Conservation (phyloP, 176 grass and related monocot genomes). For the Cymbopogon citratus region DNA sequence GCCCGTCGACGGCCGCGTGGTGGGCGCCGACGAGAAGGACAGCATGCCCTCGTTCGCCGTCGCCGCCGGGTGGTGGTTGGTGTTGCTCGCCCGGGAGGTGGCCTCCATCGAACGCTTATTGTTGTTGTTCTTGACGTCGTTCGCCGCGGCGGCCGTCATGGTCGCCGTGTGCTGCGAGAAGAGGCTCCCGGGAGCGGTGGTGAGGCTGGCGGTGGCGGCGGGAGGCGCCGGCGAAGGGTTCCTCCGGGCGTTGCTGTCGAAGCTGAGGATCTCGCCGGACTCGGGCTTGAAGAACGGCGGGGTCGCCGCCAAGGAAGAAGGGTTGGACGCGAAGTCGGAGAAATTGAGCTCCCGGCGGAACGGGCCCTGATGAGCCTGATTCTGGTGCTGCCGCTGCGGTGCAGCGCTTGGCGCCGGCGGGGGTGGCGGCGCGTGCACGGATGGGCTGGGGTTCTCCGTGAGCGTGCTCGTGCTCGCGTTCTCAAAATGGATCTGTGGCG, state of each 20-base stretch:
- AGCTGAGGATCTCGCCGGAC: slow-evolving; percentile 76
- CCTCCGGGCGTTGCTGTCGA: slow-evolving; percentile 52
- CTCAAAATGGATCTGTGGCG: slow-evolving; percentile 68
- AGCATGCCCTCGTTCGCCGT: slow-evolving; percentile 74
- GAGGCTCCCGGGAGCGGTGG: slow-evolving; percentile 46
- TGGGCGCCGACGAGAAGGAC: slow-evolving; percentile 71
- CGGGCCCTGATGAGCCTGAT: slow-evolving; percentile 27
- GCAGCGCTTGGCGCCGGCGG: slow-evolving; percentile 1
- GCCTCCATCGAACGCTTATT: slow-evolving; percentile 82
- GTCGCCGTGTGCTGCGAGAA: slow-evolving; percentile 69
- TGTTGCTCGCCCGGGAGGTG: slow-evolving; percentile 81
- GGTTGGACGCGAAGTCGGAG: slow-evolving; percentile 63
- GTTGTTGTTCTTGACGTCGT: slow-evolving; percentile 30
- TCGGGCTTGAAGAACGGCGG: slow-evolving; percentile 77
- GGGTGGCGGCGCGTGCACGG: slow-evolving; percentile 35
- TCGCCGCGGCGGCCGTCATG: slow-evolving; percentile 25
- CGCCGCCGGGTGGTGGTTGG: slow-evolving; percentile 38
- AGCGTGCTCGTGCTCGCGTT: slow-evolving; percentile 74
- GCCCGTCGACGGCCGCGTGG: slow-evolving; percentile 41
- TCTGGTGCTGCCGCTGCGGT: slow-evolving; percentile 19
- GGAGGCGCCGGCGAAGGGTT: slow-evolving; percentile 51
- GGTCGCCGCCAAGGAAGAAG: neutral
- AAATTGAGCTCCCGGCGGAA: slow-evolving; percentile 83
- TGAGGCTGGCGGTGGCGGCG: slow-evolving; percentile 38
- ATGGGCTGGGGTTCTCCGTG: slow-evolving; percentile 68